A percentile compares a stretch with the other conserved stretches of the same genome.
These are phyloP conservation scores for Oryza glaberrima DNA, from an alignment of 176 grass and related monocot species.

Conservation along the genomic window DNA sequence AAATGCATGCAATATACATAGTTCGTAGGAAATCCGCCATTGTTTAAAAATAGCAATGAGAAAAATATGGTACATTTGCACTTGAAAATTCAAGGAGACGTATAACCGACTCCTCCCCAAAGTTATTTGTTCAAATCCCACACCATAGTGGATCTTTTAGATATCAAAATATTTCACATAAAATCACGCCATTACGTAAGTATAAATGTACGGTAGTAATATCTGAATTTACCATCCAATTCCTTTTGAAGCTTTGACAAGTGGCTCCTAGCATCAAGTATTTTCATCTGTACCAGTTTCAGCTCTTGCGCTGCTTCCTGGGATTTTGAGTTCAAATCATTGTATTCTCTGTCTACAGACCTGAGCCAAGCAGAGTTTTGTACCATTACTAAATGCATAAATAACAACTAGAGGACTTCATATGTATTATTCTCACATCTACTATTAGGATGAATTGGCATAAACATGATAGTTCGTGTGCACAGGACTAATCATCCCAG, in stretches of 20 bases:
- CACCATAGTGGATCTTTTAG: conserved; percentile 24
- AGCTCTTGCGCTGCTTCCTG: conserved; percentile 78
- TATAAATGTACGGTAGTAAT: neutral
- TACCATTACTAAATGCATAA: conserved; percentile 37
- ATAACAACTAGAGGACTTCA: conserved; percentile 17
- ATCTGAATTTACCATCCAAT: conserved; percentile 73
- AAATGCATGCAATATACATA: neutral
- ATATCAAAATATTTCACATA: neutral
- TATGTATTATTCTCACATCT: conserved; percentile 6
- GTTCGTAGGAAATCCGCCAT: neutral
- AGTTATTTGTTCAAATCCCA: conserved; percentile 14
- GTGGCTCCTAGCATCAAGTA: conserved; percentile 64
- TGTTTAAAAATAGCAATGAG: conserved; percentile 4
- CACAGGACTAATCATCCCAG: neutral
- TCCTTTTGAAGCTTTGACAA: conserved; percentile 80
- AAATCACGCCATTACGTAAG: conserved; percentile 15
- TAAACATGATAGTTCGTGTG: conserved; percentile 9
- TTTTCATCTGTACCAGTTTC: conserved; percentile 84
- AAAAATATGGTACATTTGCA: conserved; percentile 8
- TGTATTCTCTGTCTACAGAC: conserved; percentile 73
- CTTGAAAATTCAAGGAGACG: neutral
- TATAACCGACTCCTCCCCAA: neutral
- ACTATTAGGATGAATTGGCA: neutral
- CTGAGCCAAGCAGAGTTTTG: conserved; percentile 42
- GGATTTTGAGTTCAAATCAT: conserved; percentile 84